Base-by-base conservation (phyloP, 2,329 filamentous ascomycete genomes). In the Cyphellophora europaea region DNA sequence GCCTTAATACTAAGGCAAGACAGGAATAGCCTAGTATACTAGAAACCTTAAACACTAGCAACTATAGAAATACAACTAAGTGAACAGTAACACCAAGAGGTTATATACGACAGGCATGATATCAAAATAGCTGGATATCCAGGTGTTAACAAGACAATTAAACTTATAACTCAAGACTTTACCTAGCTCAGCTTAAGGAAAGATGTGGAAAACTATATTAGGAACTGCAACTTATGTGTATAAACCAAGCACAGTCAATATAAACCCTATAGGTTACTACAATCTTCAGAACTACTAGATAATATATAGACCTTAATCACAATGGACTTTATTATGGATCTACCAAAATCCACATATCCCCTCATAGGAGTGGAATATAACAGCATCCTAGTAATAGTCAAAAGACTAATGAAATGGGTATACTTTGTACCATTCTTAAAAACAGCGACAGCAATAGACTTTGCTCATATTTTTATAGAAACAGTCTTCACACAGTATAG, bases 241-340 rank as follows among this genome's bases (percentile, higher is more conserved):
- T 11, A 29, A 18, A 30, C 29, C 33, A 41, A 38, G 23, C 19
- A 30, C 11, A 16, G 12, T 11, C 23, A 15, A 5, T 39, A 41
- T 35, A 30, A 19, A n/a, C 32, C 30, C 8, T 41, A 41, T 32
- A 21, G 15, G 5, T 10, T 29, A 6, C 16, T 41, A n/a, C 14
- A 13, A 12, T 13, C 13, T 5, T 23, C 35, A 27, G 25, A 16
- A n/a, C 12, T 13, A 8, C 17, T 28, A 2, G 16, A 30, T 14
- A 14, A 32, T 3, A 13, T 14, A 19, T 41, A 36, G 19, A 23
- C 27, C 27, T 19, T 33, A 31, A 35, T 41, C 16, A 21, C 28
- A 6, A 35, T 38, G 28, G 27, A 38, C 27, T 41, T 41, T 32
- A 40, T 40, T 17, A 36, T 25, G 13, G 19, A 32, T 11, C 27